phyloP scores from a whole-genome alignment of 805 yeast genomes.

The Hanseniaspora valbyensis region DNA sequence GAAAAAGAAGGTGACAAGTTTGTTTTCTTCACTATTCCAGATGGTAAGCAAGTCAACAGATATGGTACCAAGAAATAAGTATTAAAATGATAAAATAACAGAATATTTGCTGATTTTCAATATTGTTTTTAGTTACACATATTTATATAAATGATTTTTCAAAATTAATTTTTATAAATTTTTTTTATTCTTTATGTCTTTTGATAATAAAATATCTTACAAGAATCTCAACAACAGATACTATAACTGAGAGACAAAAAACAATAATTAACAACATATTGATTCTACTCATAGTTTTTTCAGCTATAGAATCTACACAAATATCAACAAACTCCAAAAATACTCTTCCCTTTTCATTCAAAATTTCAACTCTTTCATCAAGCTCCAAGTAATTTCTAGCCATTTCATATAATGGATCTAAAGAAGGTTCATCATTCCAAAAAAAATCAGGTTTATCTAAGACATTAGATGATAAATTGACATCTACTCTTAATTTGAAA shows the following conservation, averaged over 20 bases:
- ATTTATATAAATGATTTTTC: not conserved
- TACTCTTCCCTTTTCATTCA: conserved; percentile 87
- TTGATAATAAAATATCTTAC: conserved; percentile 44
- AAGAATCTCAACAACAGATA: conserved; percentile 61
- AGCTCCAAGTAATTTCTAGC: conserved; percentile 87
- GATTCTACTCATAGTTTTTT: conserved; percentile 79
- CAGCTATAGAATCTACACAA: conserved; percentile 88
- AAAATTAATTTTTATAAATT: not conserved
- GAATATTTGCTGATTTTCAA: too few relatives aligned
- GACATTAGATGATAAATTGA: conserved; percentile 78
- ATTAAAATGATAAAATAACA: not conserved
- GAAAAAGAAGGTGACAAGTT: conserved; percentile 50
- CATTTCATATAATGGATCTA: conserved; percentile 84
- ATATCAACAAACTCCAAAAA: conserved; percentile 88
- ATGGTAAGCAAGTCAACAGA: conserved; percentile 72
- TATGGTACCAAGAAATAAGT: conserved; percentile 57
- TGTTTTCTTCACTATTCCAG: conserved; percentile 87
- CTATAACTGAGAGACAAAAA: conserved; percentile 64
- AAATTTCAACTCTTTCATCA: conserved; percentile 85
- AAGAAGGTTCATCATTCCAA: conserved; percentile 91
- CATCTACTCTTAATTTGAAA: conserved; percentile 85
- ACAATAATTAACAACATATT: conserved; percentile 82
- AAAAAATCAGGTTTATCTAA: conserved; percentile 92
- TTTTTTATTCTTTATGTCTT: conserved; percentile 16
- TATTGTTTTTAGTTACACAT: too few relatives aligned